Percentiles rank a stretch among this genome's conserved stretches.
Evolutionary conservation across 2,329 filamentous ascomycete genomes (phyloP).

Genomic region (Pseudonectria buxi): DNA sequence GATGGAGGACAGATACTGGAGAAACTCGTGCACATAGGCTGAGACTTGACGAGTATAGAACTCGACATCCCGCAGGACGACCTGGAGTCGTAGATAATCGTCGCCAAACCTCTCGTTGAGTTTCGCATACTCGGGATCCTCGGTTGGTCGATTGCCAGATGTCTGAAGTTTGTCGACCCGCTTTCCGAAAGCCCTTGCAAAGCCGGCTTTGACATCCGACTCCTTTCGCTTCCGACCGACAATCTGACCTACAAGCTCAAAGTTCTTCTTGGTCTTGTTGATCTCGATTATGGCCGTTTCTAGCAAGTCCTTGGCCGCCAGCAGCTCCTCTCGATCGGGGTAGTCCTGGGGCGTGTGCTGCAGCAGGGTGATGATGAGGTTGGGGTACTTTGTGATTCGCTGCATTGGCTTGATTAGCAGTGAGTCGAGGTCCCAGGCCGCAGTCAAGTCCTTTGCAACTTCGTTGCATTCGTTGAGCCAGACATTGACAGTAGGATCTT

Average conservation of each 20-base stretch:
- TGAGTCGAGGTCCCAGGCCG: slow-evolving; percentile 91
- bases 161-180: slow-evolving; percentile 77
- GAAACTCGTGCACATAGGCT: slow-evolving; percentile 72
- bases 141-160: slow-evolving; percentile 52
- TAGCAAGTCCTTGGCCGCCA: slow-evolving; percentile 43
- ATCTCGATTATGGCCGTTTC: slow-evolving; percentile 74
- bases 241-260: slow-evolving; percentile 85
- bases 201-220: slow-evolving; percentile 74
- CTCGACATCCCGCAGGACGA: slow-evolving; percentile 90
- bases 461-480: slow-evolving; percentile 93
- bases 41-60: slow-evolving; percentile 79
- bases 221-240: slow-evolving; percentile 81
- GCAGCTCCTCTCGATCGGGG: slow-evolving; percentile 66
- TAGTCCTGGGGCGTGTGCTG: slow-evolving; percentile 75
- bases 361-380: slow-evolving; percentile 73
- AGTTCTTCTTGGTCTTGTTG: slow-evolving; percentile 92
- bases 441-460: slow-evolving; percentile 85
- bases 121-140: slow-evolving; percentile 76
- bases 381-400: slow-evolving; percentile 86
- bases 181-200: slow-evolving; percentile 85
- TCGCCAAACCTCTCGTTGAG: slow-evolving; percentile 83
- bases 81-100: slow-evolving; percentile 85
- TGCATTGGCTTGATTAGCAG: slow-evolving; percentile 97
- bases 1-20: slow-evolving; percentile 73
- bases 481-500: slow-evolving; percentile 60